Base-by-base conservation (phyloP, 768 basidiomycete genomes). In the Coprinopsis strossmayeri region DNA sequence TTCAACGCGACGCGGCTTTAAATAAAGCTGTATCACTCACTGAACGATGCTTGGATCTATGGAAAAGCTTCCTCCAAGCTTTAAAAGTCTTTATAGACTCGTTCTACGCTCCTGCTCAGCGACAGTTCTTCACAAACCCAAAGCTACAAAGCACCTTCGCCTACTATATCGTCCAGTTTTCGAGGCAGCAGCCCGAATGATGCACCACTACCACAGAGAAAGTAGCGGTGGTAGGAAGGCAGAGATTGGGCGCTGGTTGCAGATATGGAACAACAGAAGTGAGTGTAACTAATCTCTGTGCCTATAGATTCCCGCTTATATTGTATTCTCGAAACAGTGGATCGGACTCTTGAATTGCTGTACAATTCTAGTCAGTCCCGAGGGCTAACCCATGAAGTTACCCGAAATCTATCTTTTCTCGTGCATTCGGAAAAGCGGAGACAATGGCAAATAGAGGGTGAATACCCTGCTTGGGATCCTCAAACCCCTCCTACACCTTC, bases 321-420 rank as follows among this genome's bases (percentile, higher is more conserved):
- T n/a, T n/a, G n/a, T n/a, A n/a, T n/a, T n/a, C n/a, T n/a, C n/a
- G n/a, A n/a, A n/a, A 5, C 51, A 90, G 87, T 86, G 62, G 85
- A 89, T 57, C 74, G 71, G 50, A 87, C 85, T 0, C 69, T 89
- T 34, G 69, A 71, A 26, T 54, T 89, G 7, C 60, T 89, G 39
- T 73, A 78, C 62, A 77, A 70, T 23, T 82, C 87, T n/a, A 74
- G 77, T 2, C 68, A 70, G 49, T 74, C 78, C 27, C 76, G 83
- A 23, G 87, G 87, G 12, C 63, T 84, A 12, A 62, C 84, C 10
- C 81, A 86, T 58, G 66, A 65, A 49, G 55, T 80, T 4, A 79
- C 82, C 4, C 73, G 73, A 15, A 86, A 87, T 55, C 62, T 84
- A 11, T 62, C 64, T 9, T 59, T 69, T 18, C 54, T 78, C 43